Evolutionary conservation across 306 rosid species (phyloP), one percentile per base, ranked within the genome.

Genomic region (Carpinus viminea): DNA sequence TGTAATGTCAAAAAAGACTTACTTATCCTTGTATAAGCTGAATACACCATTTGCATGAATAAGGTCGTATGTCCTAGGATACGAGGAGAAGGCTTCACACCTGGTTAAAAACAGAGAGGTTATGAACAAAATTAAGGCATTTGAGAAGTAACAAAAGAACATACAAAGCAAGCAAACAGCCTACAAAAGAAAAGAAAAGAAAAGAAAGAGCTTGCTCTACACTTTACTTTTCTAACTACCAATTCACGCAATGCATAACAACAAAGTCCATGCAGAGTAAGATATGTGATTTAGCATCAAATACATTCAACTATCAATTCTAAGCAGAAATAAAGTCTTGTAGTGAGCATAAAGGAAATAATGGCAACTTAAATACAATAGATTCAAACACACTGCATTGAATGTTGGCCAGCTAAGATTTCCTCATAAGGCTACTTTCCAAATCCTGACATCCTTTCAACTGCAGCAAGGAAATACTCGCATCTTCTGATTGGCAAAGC

Each of bases 61-160:
- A 65, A 91, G 93, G 82, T 91, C 97, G 70, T 91, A 93, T 12
- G 98, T 91, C 83, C 98, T 86, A n/a, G 96, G 98, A 89, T 93
- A 93, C 24, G 98, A 91, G 65, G 98, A 93, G 84, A 91, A 93
- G 66, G 88, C 94, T 80, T 93, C 96, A 74, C 96, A 91, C 96
- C 96, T 93, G 88, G 68, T 11, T 74, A 64, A 75, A 83, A 54
- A 68, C 8, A 56, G n/a, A 75, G 47, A 72, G 21, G 62, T 31
- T 56, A 75, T 72, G 46, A 70, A 70, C 45, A 56, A 60, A 59
- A 72, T 31, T 8, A 61, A 70, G 78, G 66, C 52, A 68, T 56
- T 4, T 12, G 17, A 7, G n/a, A 78, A 51, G 60, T 34, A 11
- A 5, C 45, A 46, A 20, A 2, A 26, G 38, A 16, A 20, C 50